Base-by-base conservation (phyloP, 495 filamentous ascomycete species). In the Amniculicola lignicola region DNA sequence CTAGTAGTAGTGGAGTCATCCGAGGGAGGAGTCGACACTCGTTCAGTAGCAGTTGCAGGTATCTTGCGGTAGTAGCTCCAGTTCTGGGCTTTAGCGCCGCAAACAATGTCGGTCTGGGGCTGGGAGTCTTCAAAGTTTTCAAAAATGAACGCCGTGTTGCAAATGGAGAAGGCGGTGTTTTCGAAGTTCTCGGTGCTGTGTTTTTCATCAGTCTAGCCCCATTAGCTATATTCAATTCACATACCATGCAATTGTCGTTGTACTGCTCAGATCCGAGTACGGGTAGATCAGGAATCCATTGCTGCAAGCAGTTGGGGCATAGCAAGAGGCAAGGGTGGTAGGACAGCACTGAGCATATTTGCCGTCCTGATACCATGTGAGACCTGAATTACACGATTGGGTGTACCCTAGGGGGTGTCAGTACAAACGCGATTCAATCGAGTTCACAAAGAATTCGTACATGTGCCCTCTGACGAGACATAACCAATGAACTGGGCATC, bases 331-430 rank as follows among this genome's bases (percentile, higher is more conserved):
- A 9, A 56, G 9, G n/a, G 44, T 61, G 4, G 45, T 50, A 15
- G 58, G 58, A 43, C 58, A 61, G 28, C 58, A 61, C 43, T 61
- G 58, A 15, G 38, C 58, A 27, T 61, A 61, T 19, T 45, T 36
- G 16, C 52, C 58, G 19, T 42, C 51, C 21, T 61, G 58, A 27
- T 50, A 61, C 58, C 58, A 61, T 10, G 58, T 61, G 6, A 51
- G 38, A 11, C 58, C 58, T 3, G 46, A 14, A 25, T 56, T 35
- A 16, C 58, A 61, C 12, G 12, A 23, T 25, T 37, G n/a, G 5
- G 51, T 51, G 12, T 19, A 22, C 58, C 58, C 58, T 61, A 14
- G 36, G 22, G 9, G 21, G 2, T 38, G 38, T 55, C 23, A 55
- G 43, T 40, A 6, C 19, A 18, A 40, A 40, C 19, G 6, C 19